A percentile compares a stretch with the other conserved stretches of the same genome.
Evolutionary conservation across 306 rosid species (phyloP).

Genomic region (Prunus davidiana): DNA sequence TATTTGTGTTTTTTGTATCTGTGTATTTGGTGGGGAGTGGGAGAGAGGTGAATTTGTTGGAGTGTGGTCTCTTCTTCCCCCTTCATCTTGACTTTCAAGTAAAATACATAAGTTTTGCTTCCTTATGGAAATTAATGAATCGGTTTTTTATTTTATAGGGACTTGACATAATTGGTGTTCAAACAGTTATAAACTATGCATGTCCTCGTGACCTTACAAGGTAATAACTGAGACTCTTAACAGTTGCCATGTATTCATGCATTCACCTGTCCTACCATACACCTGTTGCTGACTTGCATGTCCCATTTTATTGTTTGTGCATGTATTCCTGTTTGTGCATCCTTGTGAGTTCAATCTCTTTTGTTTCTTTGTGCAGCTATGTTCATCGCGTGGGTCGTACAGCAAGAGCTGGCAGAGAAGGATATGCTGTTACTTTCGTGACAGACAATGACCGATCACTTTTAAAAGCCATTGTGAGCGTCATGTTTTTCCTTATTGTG

Average conservation of each 20-base stretch:
- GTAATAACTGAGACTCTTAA: constrained; percentile 31
- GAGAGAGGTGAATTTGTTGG: neutral
- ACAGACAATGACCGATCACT: constrained; percentile 88
- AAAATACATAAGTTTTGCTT: neutral
- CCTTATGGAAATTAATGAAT: neutral
- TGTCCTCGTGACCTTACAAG: constrained; percentile 96
- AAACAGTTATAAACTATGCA: constrained; percentile 91
- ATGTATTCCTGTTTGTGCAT: constrained; percentile 4
- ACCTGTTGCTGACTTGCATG: neutral
- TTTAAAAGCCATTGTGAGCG: constrained; percentile 86
- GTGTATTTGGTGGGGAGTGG: neutral
- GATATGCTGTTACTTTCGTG: constrained; percentile 88
- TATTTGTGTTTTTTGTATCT: neutral
- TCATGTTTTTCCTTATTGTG: constrained; percentile 2
- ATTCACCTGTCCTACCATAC: neutral
- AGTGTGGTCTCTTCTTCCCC: neutral
- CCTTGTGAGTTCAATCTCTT: constrained; percentile 2
- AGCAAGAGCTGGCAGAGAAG: constrained; percentile 97
- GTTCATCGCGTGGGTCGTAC: constrained; percentile 98
- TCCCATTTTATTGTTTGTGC: neutral
- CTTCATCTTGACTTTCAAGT: neutral
- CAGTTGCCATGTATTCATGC: neutral
- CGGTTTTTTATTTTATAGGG: constrained; percentile 53
- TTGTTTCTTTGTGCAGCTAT: constrained; percentile 52
- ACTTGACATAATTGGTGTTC: constrained; percentile 89